Evolutionary conservation across 192 early-diverging fungal species (phyloP).

Genomic region (Coemansia sp.): DNA sequence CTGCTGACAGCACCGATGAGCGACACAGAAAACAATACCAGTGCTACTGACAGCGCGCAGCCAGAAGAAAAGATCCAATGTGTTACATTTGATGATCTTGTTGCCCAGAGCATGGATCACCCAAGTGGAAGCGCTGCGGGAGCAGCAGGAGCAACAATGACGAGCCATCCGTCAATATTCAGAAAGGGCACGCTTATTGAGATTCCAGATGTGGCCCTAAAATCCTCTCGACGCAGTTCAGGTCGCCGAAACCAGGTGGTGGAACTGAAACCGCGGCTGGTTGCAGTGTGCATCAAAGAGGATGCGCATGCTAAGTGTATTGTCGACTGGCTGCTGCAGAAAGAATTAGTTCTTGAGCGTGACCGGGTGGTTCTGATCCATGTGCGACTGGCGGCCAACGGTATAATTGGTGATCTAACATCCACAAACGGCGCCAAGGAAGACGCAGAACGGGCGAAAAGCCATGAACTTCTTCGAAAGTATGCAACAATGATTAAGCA

Average conservation of each 20-base stretch:
- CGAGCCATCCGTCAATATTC: constrained; percentile 43
- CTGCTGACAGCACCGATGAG: background rate
- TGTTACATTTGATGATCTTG: constrained; percentile 27
- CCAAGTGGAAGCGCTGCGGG: background rate
- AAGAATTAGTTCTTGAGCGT: constrained; percentile 35
- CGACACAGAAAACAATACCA: background rate
- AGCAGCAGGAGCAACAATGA: constrained; percentile 56
- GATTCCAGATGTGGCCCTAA: constrained; percentile 25
- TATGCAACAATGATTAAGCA: constrained; percentile 35
- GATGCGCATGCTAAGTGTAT: constrained; percentile 28
- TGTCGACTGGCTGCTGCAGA: constrained; percentile 34
- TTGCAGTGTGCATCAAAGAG: constrained; percentile 41
- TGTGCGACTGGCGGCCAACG: constrained; percentile 41
- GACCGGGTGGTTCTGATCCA: constrained; percentile 39
- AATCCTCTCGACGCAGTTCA: constrained; percentile 6
- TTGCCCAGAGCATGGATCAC: constrained; percentile 26
- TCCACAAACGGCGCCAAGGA: constrained; percentile 32
- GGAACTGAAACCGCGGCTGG: constrained; percentile 27
- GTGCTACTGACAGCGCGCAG: background rate
- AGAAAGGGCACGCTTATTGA: constrained; percentile 46
- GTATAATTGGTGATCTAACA: constrained; percentile 43
- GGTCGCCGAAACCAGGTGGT: constrained; percentile 4
- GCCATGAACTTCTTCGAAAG: constrained; percentile 36
- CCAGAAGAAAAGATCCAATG: background rate
- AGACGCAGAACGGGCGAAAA: constrained; percentile 28